Base-by-base conservation (phyloP, 2,329 filamentous ascomycete species). In the Didymella pinodella region DNA sequence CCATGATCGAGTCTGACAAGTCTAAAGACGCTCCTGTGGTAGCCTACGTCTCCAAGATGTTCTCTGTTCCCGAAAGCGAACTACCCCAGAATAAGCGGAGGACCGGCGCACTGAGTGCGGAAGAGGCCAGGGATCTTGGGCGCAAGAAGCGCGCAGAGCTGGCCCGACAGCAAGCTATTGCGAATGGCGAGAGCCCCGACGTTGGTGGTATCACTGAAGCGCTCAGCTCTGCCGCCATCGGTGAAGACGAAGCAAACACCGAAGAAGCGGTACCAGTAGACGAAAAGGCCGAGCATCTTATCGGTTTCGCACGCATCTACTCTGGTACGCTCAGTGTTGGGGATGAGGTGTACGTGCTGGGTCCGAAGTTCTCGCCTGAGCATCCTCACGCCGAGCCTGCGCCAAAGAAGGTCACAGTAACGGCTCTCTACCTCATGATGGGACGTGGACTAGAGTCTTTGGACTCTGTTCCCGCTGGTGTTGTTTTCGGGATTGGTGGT, bases 11-110 rank as follows among this genome's bases (percentile, higher is more conserved):
- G 0, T 97, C 96, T 73, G 91, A 90, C 70, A 86, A 86, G 3
- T 84, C 83, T 0, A 83, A 85, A 38, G 83, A 88, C 0, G 90
- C 90, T 57, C 93, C 94, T 0, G 88, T 96, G 0, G 92, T 99
- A 1, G 94, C 92, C 8, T 99, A 97, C 66, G 91, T 99, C 61
- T 98, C 94, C 79, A 99, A 99, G 76, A 97, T 99, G 93, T 91
- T 98, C 1, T 95, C 95, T 0, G 85, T 99, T 12, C 94, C 93
- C 0, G 92, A 96, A 71, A 97, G 92, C 76, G 94, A 99, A 69
- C 82, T 99, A 5, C 91, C 92, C 0, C 87, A 94, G 51, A 97
- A 97, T 75, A 96, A 90, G 76, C 85, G 92, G 45, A 84, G 87
- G 16, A 77, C 79, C 16, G 88, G 80, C 20, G 79, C 88, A 43